phyloP scores from a whole-genome alignment of 2,329 filamentous ascomycete species.

The Colletotrichum cordylinicola region DNA sequence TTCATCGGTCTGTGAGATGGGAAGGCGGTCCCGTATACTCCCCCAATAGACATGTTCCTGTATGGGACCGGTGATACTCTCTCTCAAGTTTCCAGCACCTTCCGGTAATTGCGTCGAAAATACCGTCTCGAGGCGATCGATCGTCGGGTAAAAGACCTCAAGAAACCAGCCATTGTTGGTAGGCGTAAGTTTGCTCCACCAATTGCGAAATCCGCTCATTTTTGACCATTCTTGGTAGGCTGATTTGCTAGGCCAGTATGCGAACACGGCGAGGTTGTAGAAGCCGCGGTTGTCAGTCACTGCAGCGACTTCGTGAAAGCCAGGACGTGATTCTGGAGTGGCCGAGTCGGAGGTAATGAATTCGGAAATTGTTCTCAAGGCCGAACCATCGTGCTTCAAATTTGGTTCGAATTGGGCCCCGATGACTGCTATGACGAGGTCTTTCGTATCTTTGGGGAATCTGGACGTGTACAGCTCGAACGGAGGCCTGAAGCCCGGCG shows the following conservation, averaged over 20 bases:
- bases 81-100: background rate
- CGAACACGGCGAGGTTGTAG: background rate
- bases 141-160: background rate
- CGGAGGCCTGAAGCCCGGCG: background rate
- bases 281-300: background rate
- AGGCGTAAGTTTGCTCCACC: background rate
- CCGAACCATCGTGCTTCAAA: accelerated
- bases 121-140: background rate
- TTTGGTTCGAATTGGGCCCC: background rate
- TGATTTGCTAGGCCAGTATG: background rate
- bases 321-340: accelerated
- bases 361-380: background rate
- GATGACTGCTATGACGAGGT: background rate
- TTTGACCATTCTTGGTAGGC: background rate
- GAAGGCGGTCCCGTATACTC: background rate
- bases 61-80: background rate
- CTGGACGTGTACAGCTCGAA: background rate
- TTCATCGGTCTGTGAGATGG: accelerated
- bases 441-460: background rate
- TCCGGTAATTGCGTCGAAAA: accelerated
- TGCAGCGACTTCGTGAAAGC: background rate
- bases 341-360: accelerated
- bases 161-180: background rate
- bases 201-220: background rate
- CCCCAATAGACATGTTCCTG: background rate